A percentile compares a stretch with the other conserved stretches of the same genome.
Evolutionary conservation across 305 asterid genomes (phyloP).

Genomic region (Solanum hybrid): DNA sequence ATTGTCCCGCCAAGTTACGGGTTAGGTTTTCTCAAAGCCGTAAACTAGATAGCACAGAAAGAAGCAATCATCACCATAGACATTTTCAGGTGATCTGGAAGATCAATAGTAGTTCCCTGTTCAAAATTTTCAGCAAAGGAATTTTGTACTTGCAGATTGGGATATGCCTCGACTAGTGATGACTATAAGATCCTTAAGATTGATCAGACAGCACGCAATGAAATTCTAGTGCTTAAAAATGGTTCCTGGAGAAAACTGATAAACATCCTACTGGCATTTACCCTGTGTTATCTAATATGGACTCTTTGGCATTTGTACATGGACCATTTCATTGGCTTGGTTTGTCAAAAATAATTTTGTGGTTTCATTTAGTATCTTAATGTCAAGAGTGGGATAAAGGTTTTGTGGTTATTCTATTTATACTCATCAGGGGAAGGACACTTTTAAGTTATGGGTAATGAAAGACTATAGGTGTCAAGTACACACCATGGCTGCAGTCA

Average conservation of each 20-base stretch:
- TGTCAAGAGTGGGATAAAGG: neutral
- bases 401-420: neutral
- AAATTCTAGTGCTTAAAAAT: neutral
- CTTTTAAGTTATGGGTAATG: neutral
- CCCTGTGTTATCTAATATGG: neutral
- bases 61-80: neutral
- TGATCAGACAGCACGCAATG: neutral
- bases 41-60: neutral
- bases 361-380: neutral
- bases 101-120: neutral
- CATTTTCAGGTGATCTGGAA: neutral
- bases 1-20: neutral
- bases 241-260: neutral
- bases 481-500: neutral
- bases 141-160: neutral
- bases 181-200: neutral
- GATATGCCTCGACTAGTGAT: neutral
- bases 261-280: neutral
- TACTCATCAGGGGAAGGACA: neutral
- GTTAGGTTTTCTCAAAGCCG: neutral
- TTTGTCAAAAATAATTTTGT: neutral
- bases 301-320: neutral
- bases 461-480: neutral
- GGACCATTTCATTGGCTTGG: neutral
- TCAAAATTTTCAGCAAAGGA: neutral